Evolutionary conservation across 192 early-diverging fungal species (phyloP).

Genomic region (Coemansia asiatica): DNA sequence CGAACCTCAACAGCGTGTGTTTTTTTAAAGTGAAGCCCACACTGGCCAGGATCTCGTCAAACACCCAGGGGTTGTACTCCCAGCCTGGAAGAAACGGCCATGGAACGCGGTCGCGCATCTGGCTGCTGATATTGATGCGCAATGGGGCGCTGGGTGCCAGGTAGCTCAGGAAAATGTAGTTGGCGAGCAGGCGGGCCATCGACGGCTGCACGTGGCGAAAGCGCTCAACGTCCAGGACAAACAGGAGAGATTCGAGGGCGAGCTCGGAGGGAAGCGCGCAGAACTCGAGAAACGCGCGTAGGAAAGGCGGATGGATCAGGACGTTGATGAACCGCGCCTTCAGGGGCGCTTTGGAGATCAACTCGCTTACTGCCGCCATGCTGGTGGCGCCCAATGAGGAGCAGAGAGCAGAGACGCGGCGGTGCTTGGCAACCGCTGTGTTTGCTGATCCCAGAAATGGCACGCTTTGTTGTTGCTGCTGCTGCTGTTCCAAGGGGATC

Average conservation of each 20-base stretch:
- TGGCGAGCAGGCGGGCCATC: conserved; percentile 57
- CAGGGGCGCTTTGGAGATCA: conserved; percentile 42
- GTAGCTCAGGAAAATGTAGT: conserved; percentile 80
- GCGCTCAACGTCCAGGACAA: conserved; percentile 83
- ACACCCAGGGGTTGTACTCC: conserved; percentile 65
- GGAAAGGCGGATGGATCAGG: conserved; percentile 27
- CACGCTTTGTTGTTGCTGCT: neutral
- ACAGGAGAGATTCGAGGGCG: conserved; percentile 76
- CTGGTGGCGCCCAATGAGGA: conserved; percentile 1
- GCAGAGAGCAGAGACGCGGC: neutral
- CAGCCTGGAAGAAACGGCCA: conserved; percentile 65
- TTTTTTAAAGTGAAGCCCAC: conserved; percentile 75
- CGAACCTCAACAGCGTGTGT: conserved; percentile 72
- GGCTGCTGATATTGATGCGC: conserved; percentile 69
- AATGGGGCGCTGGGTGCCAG: conserved; percentile 66
- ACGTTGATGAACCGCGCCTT: conserved; percentile 54
- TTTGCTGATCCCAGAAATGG: neutral
- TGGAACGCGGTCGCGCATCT: conserved; percentile 69
- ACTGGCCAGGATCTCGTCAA: conserved; percentile 79
- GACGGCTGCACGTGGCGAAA: conserved; percentile 59
- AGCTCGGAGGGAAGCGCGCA: conserved; percentile 63
- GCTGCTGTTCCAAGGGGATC: neutral
- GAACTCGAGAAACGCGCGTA: conserved; percentile 48
- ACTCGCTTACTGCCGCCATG: conserved; percentile 17
- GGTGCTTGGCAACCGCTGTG: conserved; percentile 3